A percentile compares a stretch with the other conserved stretches of the same genome.
phyloP scores from a whole-genome alignment of 148 eudicot species.

The Limonium bicolor region DNA sequence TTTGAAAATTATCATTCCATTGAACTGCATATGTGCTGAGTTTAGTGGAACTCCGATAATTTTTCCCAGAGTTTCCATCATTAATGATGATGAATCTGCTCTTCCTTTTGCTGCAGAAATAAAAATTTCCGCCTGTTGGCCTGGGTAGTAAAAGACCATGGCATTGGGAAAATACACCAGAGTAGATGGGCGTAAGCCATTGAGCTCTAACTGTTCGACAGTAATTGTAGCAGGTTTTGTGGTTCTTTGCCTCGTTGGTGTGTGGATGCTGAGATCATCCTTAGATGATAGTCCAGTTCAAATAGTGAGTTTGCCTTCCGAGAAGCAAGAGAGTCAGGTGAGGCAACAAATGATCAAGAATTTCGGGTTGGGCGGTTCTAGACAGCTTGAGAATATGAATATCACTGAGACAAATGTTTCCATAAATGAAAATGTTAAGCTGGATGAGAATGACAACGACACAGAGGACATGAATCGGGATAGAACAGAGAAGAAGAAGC shows the following conservation, averaged over 20 bases:
- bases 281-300: constrained; percentile 38
- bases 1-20: too few species aligned
- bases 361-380: constrained; percentile 14
- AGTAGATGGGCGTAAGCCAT: constrained; percentile 49
- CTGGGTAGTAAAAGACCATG: constrained; percentile 17
- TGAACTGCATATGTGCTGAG: too few species aligned
- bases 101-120: constrained; percentile 17
- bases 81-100: neutral
- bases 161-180: constrained; percentile 57
- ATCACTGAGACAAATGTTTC: too few species aligned
- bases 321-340: constrained; percentile 35
- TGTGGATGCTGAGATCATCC: constrained; percentile 75
- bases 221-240: constrained; percentile 48
- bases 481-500: constrained; percentile 8
- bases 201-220: constrained; percentile 48
- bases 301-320: constrained; percentile 28
- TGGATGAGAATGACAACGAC: constrained; percentile 17
- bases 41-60: too few species aligned
- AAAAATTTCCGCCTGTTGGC: constrained; percentile 1
- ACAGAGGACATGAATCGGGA: constrained; percentile 15
- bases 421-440: constrained; percentile 18
- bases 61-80: too few species aligned
- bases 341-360: constrained; percentile 21
- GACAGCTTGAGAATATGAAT: constrained; percentile 69
- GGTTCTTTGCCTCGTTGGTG: constrained; percentile 62